A percentile compares a stretch with the other conserved stretches of the same genome.
phyloP scores from a whole-genome alignment of 805 yeast species.

The Danielia reshetovae region DNA sequence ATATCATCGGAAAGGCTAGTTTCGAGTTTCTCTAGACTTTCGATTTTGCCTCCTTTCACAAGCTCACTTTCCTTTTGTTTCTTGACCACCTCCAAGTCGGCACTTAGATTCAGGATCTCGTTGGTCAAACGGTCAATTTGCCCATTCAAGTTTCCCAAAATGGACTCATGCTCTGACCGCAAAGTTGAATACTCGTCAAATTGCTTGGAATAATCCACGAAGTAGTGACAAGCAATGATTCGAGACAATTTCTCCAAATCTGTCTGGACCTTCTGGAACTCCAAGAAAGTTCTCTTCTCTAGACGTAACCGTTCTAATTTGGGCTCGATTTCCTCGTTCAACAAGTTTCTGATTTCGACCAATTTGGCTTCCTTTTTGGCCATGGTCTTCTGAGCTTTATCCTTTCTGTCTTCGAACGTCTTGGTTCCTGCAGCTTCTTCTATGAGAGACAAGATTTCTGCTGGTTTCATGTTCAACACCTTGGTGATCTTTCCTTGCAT shows the following conservation, averaged over 20 bases:
- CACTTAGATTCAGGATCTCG: slow-evolving; percentile 57
- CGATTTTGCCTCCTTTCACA: slow-evolving; percentile 55
- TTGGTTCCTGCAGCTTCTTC: slow-evolving; percentile 99
- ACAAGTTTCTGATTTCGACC: slow-evolving; percentile 65
- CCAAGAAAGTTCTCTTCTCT: slow-evolving; percentile 79
- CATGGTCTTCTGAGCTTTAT: slow-evolving; percentile 88
- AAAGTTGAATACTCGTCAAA: slow-evolving; percentile 42
- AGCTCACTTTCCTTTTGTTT: slow-evolving; percentile 53
- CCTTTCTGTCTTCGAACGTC: slow-evolving; percentile 90
- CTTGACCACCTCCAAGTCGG: slow-evolving; percentile 56
- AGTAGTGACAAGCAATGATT: slow-evolving; percentile 77
- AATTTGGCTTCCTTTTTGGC: slow-evolving; percentile 84
- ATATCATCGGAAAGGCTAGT: slow-evolving; percentile 54
- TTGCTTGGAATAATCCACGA: slow-evolving; percentile 37
- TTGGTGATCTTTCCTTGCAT: slow-evolving; percentile 99
- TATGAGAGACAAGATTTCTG: slow-evolving; percentile 81
- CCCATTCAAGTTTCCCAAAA: slow-evolving; percentile 38
- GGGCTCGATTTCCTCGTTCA: slow-evolving; percentile 89
- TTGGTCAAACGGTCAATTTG: slow-evolving; percentile 43
- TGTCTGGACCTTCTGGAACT: slow-evolving; percentile 79
- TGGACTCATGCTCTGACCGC: slow-evolving; percentile 38
- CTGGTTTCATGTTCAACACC: slow-evolving; percentile 93
- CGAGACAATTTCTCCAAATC: slow-evolving; percentile 73
- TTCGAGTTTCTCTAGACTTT: slow-evolving; percentile 57
- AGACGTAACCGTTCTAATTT: slow-evolving; percentile 74